phyloP scores from a whole-genome alignment of 2,329 filamentous ascomycete species.

The Penicillium sp. region DNA sequence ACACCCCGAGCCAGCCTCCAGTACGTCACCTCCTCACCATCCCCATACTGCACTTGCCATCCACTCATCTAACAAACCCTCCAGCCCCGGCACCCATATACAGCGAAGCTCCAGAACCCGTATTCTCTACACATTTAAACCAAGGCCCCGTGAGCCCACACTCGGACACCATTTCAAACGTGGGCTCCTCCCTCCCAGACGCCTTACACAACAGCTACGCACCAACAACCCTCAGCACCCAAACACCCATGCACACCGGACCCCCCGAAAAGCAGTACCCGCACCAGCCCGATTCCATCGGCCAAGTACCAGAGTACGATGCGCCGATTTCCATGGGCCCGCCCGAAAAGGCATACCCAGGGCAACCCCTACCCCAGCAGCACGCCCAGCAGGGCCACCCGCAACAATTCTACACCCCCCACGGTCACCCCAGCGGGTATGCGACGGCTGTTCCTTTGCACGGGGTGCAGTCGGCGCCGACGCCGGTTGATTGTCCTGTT shows the following conservation, averaged over 20 bases:
- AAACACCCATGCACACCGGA: neutral
- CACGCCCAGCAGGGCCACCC: constrained; percentile 11
- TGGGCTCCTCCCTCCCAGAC: neutral
- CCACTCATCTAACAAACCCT: neutral
- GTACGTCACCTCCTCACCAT: neutral
- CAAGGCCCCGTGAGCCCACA: neutral
- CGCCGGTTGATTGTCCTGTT: constrained; percentile 50
- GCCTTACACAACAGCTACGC: neutral
- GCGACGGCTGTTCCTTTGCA: constrained; percentile 26
- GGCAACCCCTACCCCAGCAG: constrained; percentile 14
- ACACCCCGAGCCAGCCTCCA: neutral
- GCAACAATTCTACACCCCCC: constrained; percentile 18
- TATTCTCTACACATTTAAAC: neutral
- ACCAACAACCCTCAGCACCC: neutral
- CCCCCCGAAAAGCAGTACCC: constrained; percentile 2
- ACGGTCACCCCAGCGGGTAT: constrained; percentile 26
- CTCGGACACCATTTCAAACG: neutral
- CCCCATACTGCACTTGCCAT: neutral
- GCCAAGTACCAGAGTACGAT: neutral
- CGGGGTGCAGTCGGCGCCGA: constrained; percentile 32
- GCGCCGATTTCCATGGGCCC: neutral
- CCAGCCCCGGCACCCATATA: neutral
- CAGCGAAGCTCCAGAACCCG: constrained; percentile 5
- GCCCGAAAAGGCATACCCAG: constrained; percentile 16
- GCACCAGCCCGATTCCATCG: neutral